Evolutionary conservation across 805 yeast species (phyloP).

Genomic region (Candida hispaniensis): DNA sequence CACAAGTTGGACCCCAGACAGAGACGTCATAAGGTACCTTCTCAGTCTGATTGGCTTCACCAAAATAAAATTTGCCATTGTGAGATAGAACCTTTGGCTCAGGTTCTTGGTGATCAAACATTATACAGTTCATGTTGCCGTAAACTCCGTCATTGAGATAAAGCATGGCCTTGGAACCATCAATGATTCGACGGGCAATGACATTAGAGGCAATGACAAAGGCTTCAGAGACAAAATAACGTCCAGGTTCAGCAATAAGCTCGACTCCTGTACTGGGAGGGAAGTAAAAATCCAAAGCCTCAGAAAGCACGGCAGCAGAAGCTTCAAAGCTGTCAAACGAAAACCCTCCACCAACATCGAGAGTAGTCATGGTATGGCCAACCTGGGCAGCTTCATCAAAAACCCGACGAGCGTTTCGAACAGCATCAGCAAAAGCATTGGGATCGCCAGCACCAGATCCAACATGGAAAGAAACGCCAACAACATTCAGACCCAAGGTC

Average conservation of each 20-base stretch:
- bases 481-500: slow-evolving; percentile 49
- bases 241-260: slow-evolving; percentile 88
- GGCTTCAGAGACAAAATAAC: slow-evolving; percentile 76
- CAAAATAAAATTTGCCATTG: slow-evolving; percentile 37
- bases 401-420: slow-evolving; percentile 54
- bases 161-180: slow-evolving; percentile 46
- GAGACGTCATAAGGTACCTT: slow-evolving; percentile 32
- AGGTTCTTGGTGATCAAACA: slow-evolving; percentile 85
- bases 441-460: slow-evolving; percentile 87
- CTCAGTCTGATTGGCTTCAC: slow-evolving; percentile 16
- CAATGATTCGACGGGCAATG: slow-evolving; percentile 61
- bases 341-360: slow-evolving; percentile 95
- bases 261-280: slow-evolving; percentile 36
- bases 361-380: slow-evolving; percentile 41
- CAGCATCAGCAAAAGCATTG: slow-evolving; percentile 55
- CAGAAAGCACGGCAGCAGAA: slow-evolving; percentile 47
- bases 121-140: slow-evolving; percentile 88
- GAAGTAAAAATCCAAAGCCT: slow-evolving; percentile 48
- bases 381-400: slow-evolving; percentile 47
- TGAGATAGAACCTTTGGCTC: slow-evolving; percentile 55
- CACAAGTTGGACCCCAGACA: slow-evolving; percentile 98
- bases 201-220: slow-evolving; percentile 77
- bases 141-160: slow-evolving; percentile 93
- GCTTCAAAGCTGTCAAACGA: slow-evolving; percentile 45
- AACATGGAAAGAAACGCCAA: slow-evolving; percentile 89